These are phyloP conservation scores for Exophiala aquamarina DNA, from an alignment of 2,329 filamentous ascomycete genomes.

Conservation along the genomic window DNA sequence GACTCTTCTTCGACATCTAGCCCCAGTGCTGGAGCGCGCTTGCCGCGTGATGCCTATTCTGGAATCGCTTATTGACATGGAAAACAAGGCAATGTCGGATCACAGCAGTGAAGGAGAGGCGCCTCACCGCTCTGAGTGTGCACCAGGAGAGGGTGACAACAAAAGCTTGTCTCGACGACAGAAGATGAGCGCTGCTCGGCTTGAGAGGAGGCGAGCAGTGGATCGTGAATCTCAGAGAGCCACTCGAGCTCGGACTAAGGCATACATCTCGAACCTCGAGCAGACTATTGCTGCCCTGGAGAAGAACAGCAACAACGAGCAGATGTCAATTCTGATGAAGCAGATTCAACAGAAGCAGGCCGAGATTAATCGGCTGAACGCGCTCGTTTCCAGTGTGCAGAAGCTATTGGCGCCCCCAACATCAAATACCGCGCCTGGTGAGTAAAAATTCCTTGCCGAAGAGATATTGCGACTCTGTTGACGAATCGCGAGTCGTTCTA, in stretches of 20 bases:
- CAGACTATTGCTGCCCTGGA: neutral
- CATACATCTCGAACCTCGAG: conserved; percentile 1
- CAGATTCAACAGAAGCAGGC: conserved; percentile 2
- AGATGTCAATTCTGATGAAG: neutral
- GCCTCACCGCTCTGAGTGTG: too few relatives aligned
- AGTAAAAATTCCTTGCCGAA: too few relatives aligned
- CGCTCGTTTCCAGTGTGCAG: neutral
- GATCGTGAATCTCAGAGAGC: conserved; percentile 2
- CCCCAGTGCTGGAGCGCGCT: too few relatives aligned
- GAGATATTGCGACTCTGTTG: too few relatives aligned
- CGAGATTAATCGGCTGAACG: neutral
- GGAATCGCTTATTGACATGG: too few relatives aligned
- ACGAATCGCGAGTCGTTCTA: too few relatives aligned
- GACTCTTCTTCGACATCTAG: too few relatives aligned
- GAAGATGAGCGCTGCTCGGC: conserved; percentile 2
- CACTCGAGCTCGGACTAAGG: conserved; percentile 2
- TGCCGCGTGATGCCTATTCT: too few relatives aligned
- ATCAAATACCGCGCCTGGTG: too few relatives aligned
- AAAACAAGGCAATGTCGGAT: too few relatives aligned
- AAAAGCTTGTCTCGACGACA: conserved; percentile 1
- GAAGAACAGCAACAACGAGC: neutral
- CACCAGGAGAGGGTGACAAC: too few relatives aligned
- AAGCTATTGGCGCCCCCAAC: neutral
- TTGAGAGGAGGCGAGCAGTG: neutral
- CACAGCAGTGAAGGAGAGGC: too few relatives aligned